A percentile compares a stretch with the other conserved stretches of the same genome.
Conservation (phyloP, 495 filamentous ascomycete species). For the Daldinia decipiens region DNA sequence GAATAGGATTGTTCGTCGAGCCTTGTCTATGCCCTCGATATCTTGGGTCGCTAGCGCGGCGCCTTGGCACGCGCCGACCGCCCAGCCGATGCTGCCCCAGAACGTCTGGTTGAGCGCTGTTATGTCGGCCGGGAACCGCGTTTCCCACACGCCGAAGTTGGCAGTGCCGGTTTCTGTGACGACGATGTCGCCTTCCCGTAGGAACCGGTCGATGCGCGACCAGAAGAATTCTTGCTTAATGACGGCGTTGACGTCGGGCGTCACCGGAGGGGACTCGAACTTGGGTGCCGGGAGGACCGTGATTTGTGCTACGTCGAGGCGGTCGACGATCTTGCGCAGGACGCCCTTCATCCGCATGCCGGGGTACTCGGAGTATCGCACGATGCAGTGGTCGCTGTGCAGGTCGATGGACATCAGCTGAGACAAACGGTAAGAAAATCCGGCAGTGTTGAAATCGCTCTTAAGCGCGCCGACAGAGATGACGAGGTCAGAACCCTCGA, state of each 20-base stretch:
- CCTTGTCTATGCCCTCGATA: constrained; percentile 31
- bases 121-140: constrained; percentile 78
- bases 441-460: constrained; percentile 91
- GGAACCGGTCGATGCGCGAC: constrained; percentile 81
- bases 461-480: constrained; percentile 82
- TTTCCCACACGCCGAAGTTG: constrained; percentile 92
- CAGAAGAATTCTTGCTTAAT: constrained; percentile 92
- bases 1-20: constrained; percentile 79
- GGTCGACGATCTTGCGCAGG: constrained; percentile 75
- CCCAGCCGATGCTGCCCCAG: constrained; percentile 89
- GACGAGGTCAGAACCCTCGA: constrained; percentile 85
- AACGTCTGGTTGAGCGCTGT: constrained; percentile 84
- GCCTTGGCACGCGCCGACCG: constrained; percentile 80
- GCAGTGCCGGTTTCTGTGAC: constrained; percentile 91
- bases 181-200: constrained; percentile 79
- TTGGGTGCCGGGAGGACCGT: constrained; percentile 54
- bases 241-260: constrained; percentile 43
- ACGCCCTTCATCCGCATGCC: constrained; percentile 87
- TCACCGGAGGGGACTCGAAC: constrained; percentile 63
- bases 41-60: constrained; percentile 78
- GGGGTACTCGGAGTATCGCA: constrained; percentile 85
- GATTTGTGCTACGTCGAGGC: constrained; percentile 68
- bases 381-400: constrained; percentile 78
- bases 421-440: constrained; percentile 85
- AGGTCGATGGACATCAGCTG: constrained; percentile 89